phyloP scores from a whole-genome alignment of 305 asterid genomes.

The Salvia sclarea region DNA sequence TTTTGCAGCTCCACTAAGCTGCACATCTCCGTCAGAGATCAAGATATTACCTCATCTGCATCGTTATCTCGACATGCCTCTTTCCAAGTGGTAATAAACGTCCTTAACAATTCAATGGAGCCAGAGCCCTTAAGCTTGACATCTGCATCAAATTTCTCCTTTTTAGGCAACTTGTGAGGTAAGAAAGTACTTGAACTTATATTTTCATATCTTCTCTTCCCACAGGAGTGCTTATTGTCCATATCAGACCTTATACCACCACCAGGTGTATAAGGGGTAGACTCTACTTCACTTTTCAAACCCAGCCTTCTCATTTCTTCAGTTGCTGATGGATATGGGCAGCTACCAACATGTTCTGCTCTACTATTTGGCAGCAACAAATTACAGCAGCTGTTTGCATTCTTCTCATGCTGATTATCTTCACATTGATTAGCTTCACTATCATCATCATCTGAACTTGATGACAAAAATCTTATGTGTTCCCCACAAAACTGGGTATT shows the following conservation, averaged over 20 bases:
- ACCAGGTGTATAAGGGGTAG: slow-evolving; percentile 27
- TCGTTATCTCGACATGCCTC: slow-evolving; percentile 59
- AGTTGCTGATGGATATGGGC: slow-evolving; percentile 94
- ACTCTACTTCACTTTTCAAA: slow-evolving; percentile 49
- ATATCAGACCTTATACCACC: slow-evolving; percentile 37
- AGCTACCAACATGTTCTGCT: slow-evolving; percentile 64
- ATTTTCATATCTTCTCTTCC: slow-evolving; percentile 61
- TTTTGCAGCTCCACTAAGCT: slow-evolving; percentile 17
- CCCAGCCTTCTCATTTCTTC: slow-evolving; percentile 86
- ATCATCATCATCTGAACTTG: slow-evolving; percentile 69
- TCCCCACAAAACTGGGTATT: slow-evolving; percentile 56
- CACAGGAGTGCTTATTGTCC: slow-evolving; percentile 40
- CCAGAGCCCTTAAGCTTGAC: slow-evolving; percentile 30
- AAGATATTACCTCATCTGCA: slow-evolving; percentile 60
- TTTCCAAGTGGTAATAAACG: slow-evolving; percentile 79
- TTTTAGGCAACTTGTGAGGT: slow-evolving; percentile 51
- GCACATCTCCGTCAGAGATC: slow-evolving; percentile 10
- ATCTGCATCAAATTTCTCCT: slow-evolving; percentile 30
- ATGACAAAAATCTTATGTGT: slow-evolving; percentile 59
- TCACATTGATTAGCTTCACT: slow-evolving; percentile 46
- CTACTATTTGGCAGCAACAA: slow-evolving; percentile 40
- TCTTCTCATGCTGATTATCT: slow-evolving; percentile 40
- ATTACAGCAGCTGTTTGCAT: slow-evolving; percentile 35
- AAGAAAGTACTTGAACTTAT: slow-evolving; percentile 35
- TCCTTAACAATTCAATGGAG: slow-evolving; percentile 50